phyloP scores from a whole-genome alignment of 1,284 basidiomycete genomes.

The Sporisorium graminicola region DNA sequence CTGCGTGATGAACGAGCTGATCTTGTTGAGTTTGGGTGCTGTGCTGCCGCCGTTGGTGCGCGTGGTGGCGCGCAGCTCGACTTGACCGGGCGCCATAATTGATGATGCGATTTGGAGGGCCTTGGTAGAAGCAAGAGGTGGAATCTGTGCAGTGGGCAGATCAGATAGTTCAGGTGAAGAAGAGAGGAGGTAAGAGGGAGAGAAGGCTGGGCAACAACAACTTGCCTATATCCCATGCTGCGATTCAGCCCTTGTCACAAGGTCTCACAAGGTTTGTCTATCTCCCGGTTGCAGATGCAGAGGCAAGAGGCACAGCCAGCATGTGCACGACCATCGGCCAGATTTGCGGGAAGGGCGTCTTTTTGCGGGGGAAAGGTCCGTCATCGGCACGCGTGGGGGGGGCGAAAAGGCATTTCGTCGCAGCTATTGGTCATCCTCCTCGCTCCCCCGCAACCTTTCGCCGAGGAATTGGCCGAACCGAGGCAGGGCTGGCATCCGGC shows the following conservation, averaged over 20 bases:
- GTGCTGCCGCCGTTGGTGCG: constrained; percentile 16
- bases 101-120: not conserved
- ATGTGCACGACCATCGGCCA: not conserved
- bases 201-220: not conserved
- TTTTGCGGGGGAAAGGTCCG: not conserved
- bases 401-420: too few relatives aligned
- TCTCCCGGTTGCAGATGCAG: too few relatives aligned
- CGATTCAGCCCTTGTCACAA: not conserved
- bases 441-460: not conserved
- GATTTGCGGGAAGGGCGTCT: not conserved
- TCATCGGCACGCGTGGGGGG: not conserved
- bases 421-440: too few relatives aligned
- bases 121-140: not conserved
- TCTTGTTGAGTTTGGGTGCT: constrained; percentile 38
- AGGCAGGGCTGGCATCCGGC: not conserved
- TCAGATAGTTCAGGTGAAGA: too few relatives aligned
- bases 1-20: constrained; percentile 53
- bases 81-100: constrained; percentile 35
- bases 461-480: constrained; percentile 26
- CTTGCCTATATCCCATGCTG: not conserved
- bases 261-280: too few relatives aligned
- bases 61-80: constrained; percentile 29
- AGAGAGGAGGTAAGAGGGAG: not conserved
- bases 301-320: not conserved
- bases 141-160: not conserved